A percentile compares a stretch with the other conserved stretches of the same genome.
These are phyloP conservation scores for Haematococcus sp. DNA, from an alignment of 139 green algal species.

Conservation along the genomic window DNA sequence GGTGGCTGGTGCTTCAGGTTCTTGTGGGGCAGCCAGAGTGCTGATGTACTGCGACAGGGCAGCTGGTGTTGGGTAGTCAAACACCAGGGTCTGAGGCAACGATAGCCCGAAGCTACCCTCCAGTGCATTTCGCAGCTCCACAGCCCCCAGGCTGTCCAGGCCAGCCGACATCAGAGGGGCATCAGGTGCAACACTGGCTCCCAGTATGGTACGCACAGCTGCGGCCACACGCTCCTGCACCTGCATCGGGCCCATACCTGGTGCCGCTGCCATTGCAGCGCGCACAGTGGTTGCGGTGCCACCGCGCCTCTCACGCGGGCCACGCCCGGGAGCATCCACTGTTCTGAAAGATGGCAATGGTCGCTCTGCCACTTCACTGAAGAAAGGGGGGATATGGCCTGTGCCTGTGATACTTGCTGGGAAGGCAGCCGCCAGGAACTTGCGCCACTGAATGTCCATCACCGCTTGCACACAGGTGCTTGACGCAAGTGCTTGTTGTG, in stretches of 20 bases:
- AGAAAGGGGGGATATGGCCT: neutral
- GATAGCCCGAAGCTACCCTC: constrained; percentile 34
- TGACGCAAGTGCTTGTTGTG: neutral
- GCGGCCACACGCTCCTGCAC: constrained; percentile 4
- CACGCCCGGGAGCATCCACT: neutral
- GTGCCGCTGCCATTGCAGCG: too few relatives aligned
- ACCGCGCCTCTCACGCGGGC: neutral
- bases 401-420: neutral
- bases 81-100: constrained; percentile 65
- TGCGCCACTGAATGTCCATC: constrained; percentile 34
- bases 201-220: constrained; percentile 47
- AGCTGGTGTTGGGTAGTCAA: constrained; percentile 71
- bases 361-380: neutral
- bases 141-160: constrained; percentile 72
- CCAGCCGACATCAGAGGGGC: constrained; percentile 75
- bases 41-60: constrained; percentile 54
- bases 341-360: neutral
- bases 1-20: too few relatives aligned
- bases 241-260: neutral
- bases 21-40: constrained; percentile 18
- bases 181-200: constrained; percentile 27
- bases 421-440: constrained; percentile 35
- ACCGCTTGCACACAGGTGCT: constrained; percentile 20
- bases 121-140: constrained; percentile 71
- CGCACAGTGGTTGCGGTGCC: neutral